Base-by-base conservation (phyloP, 805 yeast genomes). In the Candida taoyuanica region DNA sequence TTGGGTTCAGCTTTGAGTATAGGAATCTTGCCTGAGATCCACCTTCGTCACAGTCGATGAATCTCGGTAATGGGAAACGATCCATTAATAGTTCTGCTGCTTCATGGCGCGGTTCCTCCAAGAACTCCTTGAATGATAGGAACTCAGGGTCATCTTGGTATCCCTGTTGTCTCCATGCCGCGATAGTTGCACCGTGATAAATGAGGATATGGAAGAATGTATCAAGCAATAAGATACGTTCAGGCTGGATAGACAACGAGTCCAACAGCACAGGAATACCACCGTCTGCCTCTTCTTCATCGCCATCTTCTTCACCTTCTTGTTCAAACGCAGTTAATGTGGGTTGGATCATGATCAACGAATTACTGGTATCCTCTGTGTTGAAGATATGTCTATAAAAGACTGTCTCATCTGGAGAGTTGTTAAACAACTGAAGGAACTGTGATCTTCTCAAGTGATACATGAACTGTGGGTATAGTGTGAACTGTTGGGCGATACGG, bases 351-450 rank as follows among this genome's bases (percentile, higher is more conserved):
- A 93, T 93, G 46, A 89, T 85, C 59, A 93, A 70, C 14, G 97
- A 85, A 66, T 91, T 93, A 48, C 84, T 82, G 30, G 91, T 84
- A 59, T 93, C 97, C 58, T 93, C 97, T 48, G 91, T 80, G 58
- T 85, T 74, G 58, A 93, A 76, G 14, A 87, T 81, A 62, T 93
- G 98, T 61, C 97, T 80, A 65, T 91, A 87, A 64, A 89, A 93
- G 27, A 96, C 96, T 31, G 98, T 88, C 68, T 93, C 99, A 68
- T 93, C 99, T 2, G 98, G 98, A 5, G 98, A 93, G 64, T 89
- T 89, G 66, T 93, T 93, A 73, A 93, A 93, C 31, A 91, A 95
- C 62, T 87, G 95, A 60, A 93, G 69, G 62, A 93, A 89, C 64
- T 91, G 98, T 1, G 97, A 87, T 62, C 98, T 81, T 67, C 98